These are phyloP conservation scores for Mortierella sp. DNA, from an alignment of 371 early-diverging fungal genomes.

Conservation along the genomic window DNA sequence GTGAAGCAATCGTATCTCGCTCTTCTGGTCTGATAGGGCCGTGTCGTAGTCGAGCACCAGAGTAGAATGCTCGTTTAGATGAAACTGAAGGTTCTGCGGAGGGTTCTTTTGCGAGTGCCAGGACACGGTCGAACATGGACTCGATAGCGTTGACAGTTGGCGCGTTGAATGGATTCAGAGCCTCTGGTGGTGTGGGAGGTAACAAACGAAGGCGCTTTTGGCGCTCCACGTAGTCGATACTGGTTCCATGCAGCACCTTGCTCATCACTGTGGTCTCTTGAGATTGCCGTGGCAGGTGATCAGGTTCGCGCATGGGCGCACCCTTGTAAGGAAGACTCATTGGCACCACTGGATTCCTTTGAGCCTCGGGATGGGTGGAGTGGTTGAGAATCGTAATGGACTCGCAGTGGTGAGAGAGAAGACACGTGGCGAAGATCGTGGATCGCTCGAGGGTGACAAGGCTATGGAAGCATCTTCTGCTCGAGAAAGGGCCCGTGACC, in stretches of 20 bases:
- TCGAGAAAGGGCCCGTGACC: too few species aligned
- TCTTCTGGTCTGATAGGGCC: conserved; percentile 15
- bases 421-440: too few species aligned
- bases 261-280: too few species aligned
- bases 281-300: too few species aligned
- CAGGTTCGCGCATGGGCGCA: too few species aligned
- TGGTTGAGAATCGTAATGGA: too few species aligned
- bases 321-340: too few species aligned
- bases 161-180: conserved; percentile 45
- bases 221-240: conserved; percentile 29
- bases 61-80: conserved; percentile 3
- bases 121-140: conserved; percentile 49
- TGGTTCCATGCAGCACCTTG: conserved; percentile 28
- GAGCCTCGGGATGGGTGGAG: too few species aligned
- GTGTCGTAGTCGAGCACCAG: background rate
- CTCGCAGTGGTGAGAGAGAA: too few species aligned
- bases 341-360: too few species aligned
- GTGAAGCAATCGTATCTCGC: conserved; percentile 26
- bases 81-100: background rate
- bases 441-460: too few species aligned
- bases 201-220: conserved; percentile 23
- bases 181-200: conserved; percentile 23
- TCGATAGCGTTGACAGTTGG: conserved; percentile 35
- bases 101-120: conserved; percentile 27
- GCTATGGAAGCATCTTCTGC: too few species aligned